Evolutionary conservation across 2,329 filamentous ascomycete species (phyloP).

Genomic region (Aschersonia sp.): DNA sequence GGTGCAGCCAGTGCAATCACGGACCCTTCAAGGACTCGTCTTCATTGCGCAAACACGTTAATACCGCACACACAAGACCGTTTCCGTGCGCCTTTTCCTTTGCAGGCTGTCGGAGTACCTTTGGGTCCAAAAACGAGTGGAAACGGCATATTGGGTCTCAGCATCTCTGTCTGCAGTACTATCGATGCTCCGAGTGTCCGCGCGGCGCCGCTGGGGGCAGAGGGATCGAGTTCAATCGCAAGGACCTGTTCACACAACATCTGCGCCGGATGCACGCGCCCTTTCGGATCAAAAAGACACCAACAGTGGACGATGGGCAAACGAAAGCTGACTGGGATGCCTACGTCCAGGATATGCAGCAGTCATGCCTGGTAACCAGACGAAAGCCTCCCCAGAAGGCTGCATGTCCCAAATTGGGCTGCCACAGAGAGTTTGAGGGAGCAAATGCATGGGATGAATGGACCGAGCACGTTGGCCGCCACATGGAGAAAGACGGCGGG

Average conservation of each 20-base stretch:
- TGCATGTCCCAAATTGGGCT: constrained; percentile 58
- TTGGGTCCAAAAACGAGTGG: constrained; percentile 95
- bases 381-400: constrained; percentile 58
- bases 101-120: constrained; percentile 71
- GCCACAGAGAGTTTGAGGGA: constrained; percentile 56
- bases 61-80: constrained; percentile 53
- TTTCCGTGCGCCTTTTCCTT: constrained; percentile 79
- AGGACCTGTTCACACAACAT: constrained; percentile 92
- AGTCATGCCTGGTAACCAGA: constrained; percentile 57
- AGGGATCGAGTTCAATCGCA: constrained; percentile 73
- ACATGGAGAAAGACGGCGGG: constrained; percentile 66
- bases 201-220: constrained; percentile 38
- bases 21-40: constrained; percentile 54
- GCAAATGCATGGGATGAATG: constrained; percentile 72
- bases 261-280: constrained; percentile 85
- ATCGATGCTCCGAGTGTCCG: constrained; percentile 48
- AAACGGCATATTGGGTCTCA: constrained; percentile 88
- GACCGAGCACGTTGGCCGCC: constrained; percentile 82
- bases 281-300: constrained; percentile 44
- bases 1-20: constrained; percentile 47
- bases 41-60: constrained; percentile 51
- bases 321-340: constrained; percentile 48
- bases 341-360: constrained; percentile 56
- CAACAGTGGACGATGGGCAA: constrained; percentile 42
- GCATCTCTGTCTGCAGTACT: constrained; percentile 60